A percentile compares a stretch with the other conserved stretches of the same genome.
phyloP scores from a whole-genome alignment of 495 filamentous ascomycete genomes.

The Mytilinidion resinicola region DNA sequence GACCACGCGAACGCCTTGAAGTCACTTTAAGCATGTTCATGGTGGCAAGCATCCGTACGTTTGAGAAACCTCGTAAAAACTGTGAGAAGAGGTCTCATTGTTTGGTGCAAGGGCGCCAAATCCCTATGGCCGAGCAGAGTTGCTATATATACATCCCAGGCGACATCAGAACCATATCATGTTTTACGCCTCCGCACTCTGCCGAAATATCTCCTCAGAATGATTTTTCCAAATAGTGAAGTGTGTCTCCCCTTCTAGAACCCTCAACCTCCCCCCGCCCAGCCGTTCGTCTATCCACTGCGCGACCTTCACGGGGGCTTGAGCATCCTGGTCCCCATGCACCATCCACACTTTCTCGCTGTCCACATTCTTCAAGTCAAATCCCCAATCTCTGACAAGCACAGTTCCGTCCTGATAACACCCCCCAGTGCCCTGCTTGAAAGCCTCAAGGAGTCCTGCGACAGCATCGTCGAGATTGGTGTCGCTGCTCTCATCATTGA shows the following conservation, averaged over 20 bases:
- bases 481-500: constrained; percentile 5
- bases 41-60: constrained; percentile 2
- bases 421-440: constrained; percentile 15
- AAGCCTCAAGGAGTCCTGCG: constrained; percentile 10
- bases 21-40: constrained; percentile 3
- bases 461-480: constrained; percentile 13
- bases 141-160: background rate
- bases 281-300: constrained; percentile 19
- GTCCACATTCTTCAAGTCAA: constrained; percentile 16
- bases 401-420: constrained; percentile 13
- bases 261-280: constrained; percentile 18
- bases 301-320: constrained; percentile 9
- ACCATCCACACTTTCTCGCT: constrained; percentile 18
- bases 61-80: background rate
- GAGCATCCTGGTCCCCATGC: constrained; percentile 18
- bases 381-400: constrained; percentile 14
- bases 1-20: constrained; percentile 2
- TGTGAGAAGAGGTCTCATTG: constrained; percentile 4
- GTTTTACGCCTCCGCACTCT: constrained; percentile 10
- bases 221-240: constrained; percentile 24
- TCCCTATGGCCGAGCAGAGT: constrained; percentile 4
- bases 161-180: background rate
- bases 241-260: constrained; percentile 18
- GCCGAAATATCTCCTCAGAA: constrained; percentile 20
- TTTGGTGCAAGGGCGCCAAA: constrained; percentile 3